Evolutionary conservation across 2,329 filamentous ascomycete genomes (phyloP).

Genomic region (Calonectria hongkongensis): DNA sequence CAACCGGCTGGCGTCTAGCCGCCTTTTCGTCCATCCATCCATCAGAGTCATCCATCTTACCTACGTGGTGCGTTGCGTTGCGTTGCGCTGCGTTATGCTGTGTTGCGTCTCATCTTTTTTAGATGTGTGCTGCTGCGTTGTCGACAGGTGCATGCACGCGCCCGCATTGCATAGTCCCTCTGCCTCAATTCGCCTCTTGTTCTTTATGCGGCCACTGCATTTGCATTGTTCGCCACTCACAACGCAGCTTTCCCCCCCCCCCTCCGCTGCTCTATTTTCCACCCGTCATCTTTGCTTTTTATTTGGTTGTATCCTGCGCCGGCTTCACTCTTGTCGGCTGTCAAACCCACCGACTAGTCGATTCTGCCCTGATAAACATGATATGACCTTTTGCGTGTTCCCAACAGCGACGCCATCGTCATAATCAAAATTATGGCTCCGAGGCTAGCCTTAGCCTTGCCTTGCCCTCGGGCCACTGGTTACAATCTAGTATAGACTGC

Average conservation of each 20-base stretch:
- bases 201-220: slow-evolving; percentile 19
- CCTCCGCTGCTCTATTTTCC: neutral
- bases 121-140: slow-evolving; percentile 23
- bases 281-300: slow-evolving; percentile 24
- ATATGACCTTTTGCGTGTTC: slow-evolving; percentile 26
- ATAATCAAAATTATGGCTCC: slow-evolving; percentile 26
- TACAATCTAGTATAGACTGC: slow-evolving; percentile 23
- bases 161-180: slow-evolving; percentile 6
- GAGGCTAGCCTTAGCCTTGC: slow-evolving; percentile 24
- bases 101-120: slow-evolving; percentile 12
- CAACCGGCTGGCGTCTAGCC: slow-evolving; percentile 20
- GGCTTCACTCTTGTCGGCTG: slow-evolving; percentile 8
- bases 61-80: neutral
- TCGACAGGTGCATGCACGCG: slow-evolving; percentile 29
- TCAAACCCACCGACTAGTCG: slow-evolving; percentile 20
- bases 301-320: neutral
- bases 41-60: slow-evolving; percentile 21
- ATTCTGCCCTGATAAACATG: slow-evolving; percentile 15
- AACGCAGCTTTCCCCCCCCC: neutral
- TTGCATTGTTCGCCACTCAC: slow-evolving; percentile 12
- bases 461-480: slow-evolving; percentile 18
- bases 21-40: slow-evolving; percentile 8
- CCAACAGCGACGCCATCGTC: slow-evolving; percentile 17
- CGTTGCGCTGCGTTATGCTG: neutral
- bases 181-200: slow-evolving; percentile 17